These are phyloP conservation scores for Chaetomidium leptoderma DNA, from an alignment of 495 filamentous ascomycete species.

Conservation along the genomic window DNA sequence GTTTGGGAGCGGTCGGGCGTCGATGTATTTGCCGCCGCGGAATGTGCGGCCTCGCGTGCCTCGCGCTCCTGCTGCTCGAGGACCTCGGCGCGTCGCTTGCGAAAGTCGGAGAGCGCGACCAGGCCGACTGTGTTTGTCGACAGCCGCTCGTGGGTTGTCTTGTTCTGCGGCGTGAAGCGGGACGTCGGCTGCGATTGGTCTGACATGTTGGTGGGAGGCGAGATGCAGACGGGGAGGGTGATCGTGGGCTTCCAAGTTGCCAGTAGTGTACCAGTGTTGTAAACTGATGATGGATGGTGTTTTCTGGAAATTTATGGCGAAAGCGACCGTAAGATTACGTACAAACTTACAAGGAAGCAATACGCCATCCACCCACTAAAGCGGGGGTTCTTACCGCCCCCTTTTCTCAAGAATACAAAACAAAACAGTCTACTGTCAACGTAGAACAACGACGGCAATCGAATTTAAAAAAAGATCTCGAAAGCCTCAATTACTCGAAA, in stretches of 20 bases:
- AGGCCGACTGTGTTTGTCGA: constrained; percentile 91
- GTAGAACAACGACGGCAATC: not conserved
- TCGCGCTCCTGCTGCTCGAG: constrained; percentile 86
- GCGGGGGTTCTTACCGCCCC: not conserved
- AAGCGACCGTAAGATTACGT: not conserved
- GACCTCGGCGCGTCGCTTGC: constrained; percentile 92
- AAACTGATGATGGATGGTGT: not conserved
- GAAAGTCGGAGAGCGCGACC: constrained; percentile 88
- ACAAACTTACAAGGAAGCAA: no score
- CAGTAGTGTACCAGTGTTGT: not conserved
- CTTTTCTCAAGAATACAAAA: no score
- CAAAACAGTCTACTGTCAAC: no score
- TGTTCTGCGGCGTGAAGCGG: constrained; percentile 73
- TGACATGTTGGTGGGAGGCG: constrained; percentile 27
- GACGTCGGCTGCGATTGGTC: constrained; percentile 31
- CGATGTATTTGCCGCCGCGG: constrained; percentile 28
- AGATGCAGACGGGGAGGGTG: not conserved
- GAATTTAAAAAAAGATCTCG: not conserved
- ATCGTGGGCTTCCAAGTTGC: not conserved
- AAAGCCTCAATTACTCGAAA: not conserved
- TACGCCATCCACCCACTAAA: not conserved
- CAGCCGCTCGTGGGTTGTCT: constrained; percentile 84
- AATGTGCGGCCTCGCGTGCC: constrained; percentile 59
- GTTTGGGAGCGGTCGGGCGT: constrained; percentile 40
- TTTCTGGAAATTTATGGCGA: not conserved